A percentile compares a stretch with the other conserved stretches of the same genome.
These are phyloP conservation scores for Rhypophila decipiens DNA, from an alignment of 495 filamentous ascomycete species.

Conservation along the genomic window DNA sequence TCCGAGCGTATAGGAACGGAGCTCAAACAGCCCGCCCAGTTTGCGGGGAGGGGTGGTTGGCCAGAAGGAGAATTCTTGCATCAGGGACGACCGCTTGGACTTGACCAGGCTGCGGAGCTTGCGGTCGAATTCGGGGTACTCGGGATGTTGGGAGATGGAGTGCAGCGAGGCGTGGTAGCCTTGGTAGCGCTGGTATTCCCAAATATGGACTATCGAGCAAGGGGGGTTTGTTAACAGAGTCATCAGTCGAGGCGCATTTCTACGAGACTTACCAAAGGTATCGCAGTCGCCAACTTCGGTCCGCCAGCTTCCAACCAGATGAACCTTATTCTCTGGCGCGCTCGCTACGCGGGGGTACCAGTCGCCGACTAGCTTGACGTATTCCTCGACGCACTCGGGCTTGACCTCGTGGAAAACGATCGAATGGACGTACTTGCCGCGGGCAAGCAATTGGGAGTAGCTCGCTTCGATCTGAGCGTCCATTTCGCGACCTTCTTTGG, in stretches of 20 bases:
- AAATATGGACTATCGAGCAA: slow-evolving; percentile 73
- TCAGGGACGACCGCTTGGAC: slow-evolving; percentile 79
- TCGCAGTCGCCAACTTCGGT: slow-evolving; percentile 98
- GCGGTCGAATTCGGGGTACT: slow-evolving; percentile 72
- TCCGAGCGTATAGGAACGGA: slow-evolving; percentile 93
- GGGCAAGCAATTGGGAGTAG: slow-evolving; percentile 87
- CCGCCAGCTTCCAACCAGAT: slow-evolving; percentile 96
- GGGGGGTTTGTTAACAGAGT: slow-evolving; percentile 3
- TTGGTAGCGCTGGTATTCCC: slow-evolving; percentile 97
- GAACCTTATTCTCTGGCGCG: slow-evolving; percentile 78
- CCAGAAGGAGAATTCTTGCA: slow-evolving; percentile 99
- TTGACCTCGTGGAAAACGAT: slow-evolving; percentile 97
- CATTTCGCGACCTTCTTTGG: slow-evolving; percentile 84
- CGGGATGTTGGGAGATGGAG: slow-evolving; percentile 69
- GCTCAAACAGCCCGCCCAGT: slow-evolving; percentile 89
- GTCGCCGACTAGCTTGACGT: slow-evolving; percentile 80
- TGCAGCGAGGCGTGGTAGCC: slow-evolving; percentile 91
- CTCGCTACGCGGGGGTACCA: slow-evolving; percentile 88
- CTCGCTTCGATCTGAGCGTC: slow-evolving; percentile 92
- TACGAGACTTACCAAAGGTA: slow-evolving; percentile 72
- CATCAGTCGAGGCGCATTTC: background rate
- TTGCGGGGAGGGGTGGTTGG: slow-evolving; percentile 85
- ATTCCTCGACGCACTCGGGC: slow-evolving; percentile 92
- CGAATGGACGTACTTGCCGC: slow-evolving; percentile 96
- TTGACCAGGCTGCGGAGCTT: slow-evolving; percentile 76